Conservation (phyloP, 2,329 filamentous ascomycete genomes). For the Aaosphaeria pasadenensis region DNA sequence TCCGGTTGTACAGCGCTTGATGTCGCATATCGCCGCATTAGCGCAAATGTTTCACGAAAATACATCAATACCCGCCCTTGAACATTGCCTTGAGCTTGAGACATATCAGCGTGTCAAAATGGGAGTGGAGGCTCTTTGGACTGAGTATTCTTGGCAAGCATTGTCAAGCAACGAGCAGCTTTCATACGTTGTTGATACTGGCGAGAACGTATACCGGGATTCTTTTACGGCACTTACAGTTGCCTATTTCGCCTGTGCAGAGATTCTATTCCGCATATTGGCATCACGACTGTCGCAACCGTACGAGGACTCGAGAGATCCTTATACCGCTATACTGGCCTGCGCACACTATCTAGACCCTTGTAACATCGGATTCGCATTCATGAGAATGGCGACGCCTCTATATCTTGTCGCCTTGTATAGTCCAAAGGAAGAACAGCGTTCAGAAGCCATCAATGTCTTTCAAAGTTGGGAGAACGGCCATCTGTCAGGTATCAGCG, state of each 20-base stretch:
- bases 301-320: slow-evolving; percentile 9
- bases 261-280: slow-evolving; percentile 15
- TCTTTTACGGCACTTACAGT: slow-evolving; percentile 21
- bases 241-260: slow-evolving; percentile 19
- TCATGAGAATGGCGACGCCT: slow-evolving; percentile 30
- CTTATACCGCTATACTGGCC: slow-evolving; percentile 17
- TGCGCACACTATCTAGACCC: slow-evolving; percentile 17
- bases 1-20: slow-evolving; percentile 24
- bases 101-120: slow-evolving; percentile 8
- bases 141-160: slow-evolving; percentile 13
- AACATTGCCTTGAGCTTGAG: slow-evolving; percentile 7
- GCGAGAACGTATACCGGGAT: slow-evolving; percentile 12
- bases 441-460: slow-evolving; percentile 7
- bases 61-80: background rate
- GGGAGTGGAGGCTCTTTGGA: slow-evolving; percentile 16
- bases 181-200: slow-evolving; percentile 1
- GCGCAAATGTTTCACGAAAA: slow-evolving; percentile 11
- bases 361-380: slow-evolving; percentile 20
- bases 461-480: slow-evolving; percentile 20
- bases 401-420: slow-evolving; percentile 26
- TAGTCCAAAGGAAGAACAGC: slow-evolving; percentile 11
- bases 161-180: slow-evolving; percentile 4
- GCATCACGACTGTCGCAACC: slow-evolving; percentile 6
- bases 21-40: slow-evolving; percentile 17
- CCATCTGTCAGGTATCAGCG: slow-evolving; percentile 26